Evolutionary conservation across 176 grass and related monocot genomes (phyloP), one percentile per base, ranked within the genome.

Genomic region (Juncus effusus): DNA sequence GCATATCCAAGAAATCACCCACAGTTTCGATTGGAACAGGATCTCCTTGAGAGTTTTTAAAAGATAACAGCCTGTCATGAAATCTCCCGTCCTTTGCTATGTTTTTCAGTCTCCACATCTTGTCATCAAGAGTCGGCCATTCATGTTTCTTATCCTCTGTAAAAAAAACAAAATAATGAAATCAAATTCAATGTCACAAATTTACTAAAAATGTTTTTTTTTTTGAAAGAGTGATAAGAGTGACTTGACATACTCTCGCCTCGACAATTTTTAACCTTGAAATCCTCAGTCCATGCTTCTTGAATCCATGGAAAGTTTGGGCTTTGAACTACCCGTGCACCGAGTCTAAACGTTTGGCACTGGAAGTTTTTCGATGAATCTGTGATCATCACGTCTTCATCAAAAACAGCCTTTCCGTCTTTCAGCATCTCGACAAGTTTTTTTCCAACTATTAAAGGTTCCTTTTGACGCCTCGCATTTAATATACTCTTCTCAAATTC

Each of bases 241-340:
- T 61, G 9, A 47, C 4, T 47, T 9, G 44, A 47, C 44, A 47
- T 70, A 70, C 67, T 37, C 55, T 70, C 7, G 13, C 52, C 2
- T 70, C 40, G 52, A 57, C 37, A 40, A 55, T 70, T 16, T 41
- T 42, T 57, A 11, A 70, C 67, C 16, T 12, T 0, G 55, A 70
- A 70, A 50, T 51, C 13, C 5, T 70, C 5, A 16, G 67, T 55
- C 36, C 52, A 40, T 40, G 49, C 67, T 56, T 42, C 67, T 50
- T 70, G 53, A 42, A 56, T 70, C 51, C 51, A 15, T 70, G 36
- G 36, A 39, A 16, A 42, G 37, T 70, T 37, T 47, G 44, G 9
- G 44, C 67, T 11, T n/a, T 53, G 7, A 10, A 54, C 10, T 2
- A 28, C 51, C n/a, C 51, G 67, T 39, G 67, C 67, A 42, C 52